Base-by-base conservation (phyloP, 805 yeast species). In the Isabelozyma heimii region DNA sequence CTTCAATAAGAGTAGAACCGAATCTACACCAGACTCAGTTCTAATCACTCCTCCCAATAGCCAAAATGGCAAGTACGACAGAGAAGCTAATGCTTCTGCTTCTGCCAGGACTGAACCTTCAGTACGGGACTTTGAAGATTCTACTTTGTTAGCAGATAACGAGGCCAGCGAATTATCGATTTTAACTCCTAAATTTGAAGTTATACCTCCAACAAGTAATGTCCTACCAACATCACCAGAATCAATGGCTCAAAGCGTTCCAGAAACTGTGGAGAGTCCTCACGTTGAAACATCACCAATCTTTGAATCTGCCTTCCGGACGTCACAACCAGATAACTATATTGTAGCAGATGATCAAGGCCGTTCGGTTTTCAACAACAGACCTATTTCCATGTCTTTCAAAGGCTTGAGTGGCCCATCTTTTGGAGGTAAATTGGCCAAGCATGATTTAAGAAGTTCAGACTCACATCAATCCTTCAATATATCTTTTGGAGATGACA, bases 331-430 rank as follows among this genome's bases (percentile, higher is more conserved):
- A 12, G 45, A 47, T 13, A 27, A 37, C 17, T 30, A 8, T 26
- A 24, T 40, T 13, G 15, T 5, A n/a, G 20, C 44, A 27, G 27
- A 40, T 16, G 44, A 42, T 8, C 17, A 20, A 2, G 61, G 58
- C 1, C 48, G 37, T 14, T 41, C 39, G 20, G 37, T 42, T n/a
- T 49, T 47, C 40, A 55, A 52, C 28, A 63, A 58, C 33, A 54
- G 78, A 35, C 79, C 81, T 16, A 65, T 75, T 9, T 75, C 77
- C 6, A 69, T 76, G 76, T 83, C 89, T 1, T 83, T 83, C 65
- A 40, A 40, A 40, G 91, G 91, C 0, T 62, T 85, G 47, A 75
- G 69, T 47, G 87, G 83, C 0, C 85, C 89, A 1, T 69, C 81
- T 1, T 78, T 83, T 52, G 76, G 76, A 16, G 64, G 69, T n/a